Evolutionary conservation across 2,329 filamentous ascomycete species (phyloP).

Genomic region (Atkinsonella texensis): DNA sequence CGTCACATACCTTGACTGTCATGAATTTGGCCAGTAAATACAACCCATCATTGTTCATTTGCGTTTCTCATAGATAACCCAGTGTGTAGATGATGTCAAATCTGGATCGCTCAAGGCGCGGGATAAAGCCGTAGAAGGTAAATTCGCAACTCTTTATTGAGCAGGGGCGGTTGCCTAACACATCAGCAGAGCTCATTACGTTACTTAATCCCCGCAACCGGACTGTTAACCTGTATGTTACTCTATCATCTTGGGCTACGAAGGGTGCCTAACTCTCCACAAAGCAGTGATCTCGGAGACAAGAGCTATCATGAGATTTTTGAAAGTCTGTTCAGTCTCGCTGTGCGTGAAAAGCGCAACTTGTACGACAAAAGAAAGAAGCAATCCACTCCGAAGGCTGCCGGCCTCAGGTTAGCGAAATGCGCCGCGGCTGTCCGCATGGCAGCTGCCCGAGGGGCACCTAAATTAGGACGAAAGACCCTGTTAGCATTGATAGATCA

Average conservation of each 20-base stretch:
- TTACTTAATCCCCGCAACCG: slow-evolving; percentile 25
- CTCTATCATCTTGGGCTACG: slow-evolving; percentile 1
- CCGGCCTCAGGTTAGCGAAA: slow-evolving; percentile 47
- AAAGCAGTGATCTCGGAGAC: slow-evolving; percentile 45
- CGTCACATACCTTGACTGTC: slow-evolving; percentile 21
- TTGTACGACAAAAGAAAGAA: slow-evolving; percentile 45
- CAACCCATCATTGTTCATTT: not conserved
- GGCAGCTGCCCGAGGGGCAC: slow-evolving; percentile 56
- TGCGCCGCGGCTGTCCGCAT: slow-evolving; percentile 62
- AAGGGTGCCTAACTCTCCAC: not conserved
- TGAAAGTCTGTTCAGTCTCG: slow-evolving; percentile 64
- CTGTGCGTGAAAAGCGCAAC: slow-evolving; percentile 52
- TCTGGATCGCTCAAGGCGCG: slow-evolving; percentile 24
- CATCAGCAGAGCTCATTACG: slow-evolving; percentile 22
- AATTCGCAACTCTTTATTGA: slow-evolving; percentile 1
- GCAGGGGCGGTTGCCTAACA: not conserved
- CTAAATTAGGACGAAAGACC: slow-evolving; percentile 62
- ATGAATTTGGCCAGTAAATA: slow-evolving; percentile 22
- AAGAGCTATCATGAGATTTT: slow-evolving; percentile 72
- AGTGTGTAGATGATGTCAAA: slow-evolving; percentile 20
- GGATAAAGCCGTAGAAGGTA: slow-evolving; percentile 30
- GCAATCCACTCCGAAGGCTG: slow-evolving; percentile 30
- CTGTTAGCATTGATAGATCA: slow-evolving; percentile 70
- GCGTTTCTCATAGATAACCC: slow-evolving; percentile 7
- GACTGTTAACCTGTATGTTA: slow-evolving; percentile 25